These are phyloP conservation scores for Vachellia collinsii DNA, from an alignment of 306 rosid genomes.

Conservation along the genomic window DNA sequence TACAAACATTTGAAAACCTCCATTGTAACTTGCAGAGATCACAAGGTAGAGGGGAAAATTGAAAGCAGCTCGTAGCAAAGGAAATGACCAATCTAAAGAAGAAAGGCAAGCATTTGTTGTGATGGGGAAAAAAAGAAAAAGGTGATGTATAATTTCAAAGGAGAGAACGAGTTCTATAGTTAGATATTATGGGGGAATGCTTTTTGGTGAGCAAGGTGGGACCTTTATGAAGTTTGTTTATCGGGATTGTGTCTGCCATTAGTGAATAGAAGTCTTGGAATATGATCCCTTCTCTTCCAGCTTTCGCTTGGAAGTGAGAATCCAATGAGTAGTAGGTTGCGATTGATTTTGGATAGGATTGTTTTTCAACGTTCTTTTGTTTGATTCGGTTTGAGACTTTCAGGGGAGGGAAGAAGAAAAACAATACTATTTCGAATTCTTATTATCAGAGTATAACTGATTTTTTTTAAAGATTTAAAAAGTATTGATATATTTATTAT, in stretches of 20 bases:
- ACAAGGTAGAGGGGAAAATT: neutral
- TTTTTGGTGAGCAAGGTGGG: slow-evolving; percentile 58
- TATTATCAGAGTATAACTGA: too few species aligned
- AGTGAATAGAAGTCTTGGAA: slow-evolving; percentile 57
- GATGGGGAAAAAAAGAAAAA: slow-evolving; percentile 47
- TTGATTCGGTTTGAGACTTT: neutral
- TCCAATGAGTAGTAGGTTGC: slow-evolving; percentile 55
- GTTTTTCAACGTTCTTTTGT: neutral
- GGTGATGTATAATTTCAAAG: slow-evolving; percentile 36
- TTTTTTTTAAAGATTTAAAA: too few species aligned
- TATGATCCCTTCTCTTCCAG: slow-evolving; percentile 38
- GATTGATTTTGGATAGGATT: slow-evolving; percentile 48
- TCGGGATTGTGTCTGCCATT: slow-evolving; percentile 73
- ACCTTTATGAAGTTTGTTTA: slow-evolving; percentile 57
- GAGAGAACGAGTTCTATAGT: slow-evolving; percentile 27
- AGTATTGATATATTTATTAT: too few species aligned
- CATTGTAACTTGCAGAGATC: slow-evolving; percentile 64
- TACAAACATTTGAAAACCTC: slow-evolving; percentile 56
- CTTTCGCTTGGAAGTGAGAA: slow-evolving; percentile 51
- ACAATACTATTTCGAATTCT: too few species aligned
- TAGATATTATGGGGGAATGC: slow-evolving; percentile 40
- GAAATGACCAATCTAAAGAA: slow-evolving; percentile 46
- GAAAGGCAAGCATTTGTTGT: neutral
- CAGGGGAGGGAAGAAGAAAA: too few species aligned
- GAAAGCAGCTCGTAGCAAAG: neutral